Base-by-base conservation (phyloP, 495 filamentous ascomycete species). In the Hypoxylon perforatum region DNA sequence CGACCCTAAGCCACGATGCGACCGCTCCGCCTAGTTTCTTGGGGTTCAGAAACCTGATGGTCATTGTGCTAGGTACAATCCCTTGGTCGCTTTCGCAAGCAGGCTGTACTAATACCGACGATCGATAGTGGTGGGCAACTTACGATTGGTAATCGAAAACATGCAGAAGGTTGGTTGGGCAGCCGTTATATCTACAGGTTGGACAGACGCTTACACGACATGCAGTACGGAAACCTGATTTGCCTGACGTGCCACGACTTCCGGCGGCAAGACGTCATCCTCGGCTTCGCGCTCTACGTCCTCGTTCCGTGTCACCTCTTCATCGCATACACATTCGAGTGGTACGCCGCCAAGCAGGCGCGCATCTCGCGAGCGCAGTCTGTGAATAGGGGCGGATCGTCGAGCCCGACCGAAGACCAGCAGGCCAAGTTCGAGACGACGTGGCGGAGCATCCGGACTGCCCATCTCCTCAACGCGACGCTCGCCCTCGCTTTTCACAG, bases 31-130 rank as follows among this genome's bases (percentile, higher is more conserved):
- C 94, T 18, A 96, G 91, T 72, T 98, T 97, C 73, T 75, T 97
- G 41, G 95, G 95, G 0, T 98, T 99, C 70, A 83, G 94, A 30
- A 99, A 99, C 68, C 82, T 99, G 47, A 97, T 97, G 94, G 92
- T 97, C 11, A 88, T 98, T 63, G 92, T 97, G 36, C 77, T 97
- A 52, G 87, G 93, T 95, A 85, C 23, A 39, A 81, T 70, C 17
- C 42, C 19, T 12, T 53, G n/a, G 12, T 19, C 7, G 14, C n/a
- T 19, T 57, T 57, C 0, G n/a, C n/a, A 9, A 14, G n/a, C 8
- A 1, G 10, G 21, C 25, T 28, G 41, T 21, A 18, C 44, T 0
- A 46, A 49, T 7, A 19, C 28, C 51, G 11, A 30, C 30, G 28
- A 18, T 4, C 63, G n/a, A n/a, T 35, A 92, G 92, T 97, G 69